Base-by-base conservation (phyloP, 1,284 basidiomycete genomes). In the Coriolopsis trogii region DNA sequence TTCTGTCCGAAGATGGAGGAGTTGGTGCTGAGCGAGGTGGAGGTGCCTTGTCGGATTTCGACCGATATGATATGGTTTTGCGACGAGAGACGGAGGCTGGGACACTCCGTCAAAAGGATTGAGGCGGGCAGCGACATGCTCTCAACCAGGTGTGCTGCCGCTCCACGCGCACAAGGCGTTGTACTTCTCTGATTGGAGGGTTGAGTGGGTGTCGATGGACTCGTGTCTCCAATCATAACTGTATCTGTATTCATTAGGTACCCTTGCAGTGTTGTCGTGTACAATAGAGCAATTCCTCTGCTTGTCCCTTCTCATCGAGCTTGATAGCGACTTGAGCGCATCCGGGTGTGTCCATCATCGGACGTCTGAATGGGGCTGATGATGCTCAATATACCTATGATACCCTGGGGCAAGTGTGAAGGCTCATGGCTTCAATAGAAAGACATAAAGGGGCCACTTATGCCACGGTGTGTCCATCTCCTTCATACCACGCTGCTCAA, bases 391-490 rank as follows among this genome's bases (percentile, higher is more conserved):
- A n/a, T n/a, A 33, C 18, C 31, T 29, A 29, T 13, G 7, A 29
- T n/a, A n/a, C n/a, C n/a, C n/a, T n/a, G 4, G 6, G 9, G 7
- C 3, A 23, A 39, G 20, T 16, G 26, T 24, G 13, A 38, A 4
- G 41, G 33, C 33, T 43, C 39, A 13, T 41, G 41, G 28, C 23
- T 47, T 25, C 12, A 33, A 16, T 13, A 33, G 12, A 16, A 63
- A 51, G 12, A 63, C 53, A 37, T 60, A 63, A 3, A 63, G 36
- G 20, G 58, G 56, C 56, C 58, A 63, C 4, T 60, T 54, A 15
- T 58, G 56, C 58, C 56, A 62, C 6, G 52, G 60, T 12, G 56
- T 59, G 5, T 53, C 52, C 54, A 63, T 59, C 12, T 34, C 51
- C 30, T 48, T 51, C 31, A 46, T 34, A 15, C 48, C 62, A 6